phyloP scores from a whole-genome alignment of 768 basidiomycete genomes.

The Lyophyllum decastes region DNA sequence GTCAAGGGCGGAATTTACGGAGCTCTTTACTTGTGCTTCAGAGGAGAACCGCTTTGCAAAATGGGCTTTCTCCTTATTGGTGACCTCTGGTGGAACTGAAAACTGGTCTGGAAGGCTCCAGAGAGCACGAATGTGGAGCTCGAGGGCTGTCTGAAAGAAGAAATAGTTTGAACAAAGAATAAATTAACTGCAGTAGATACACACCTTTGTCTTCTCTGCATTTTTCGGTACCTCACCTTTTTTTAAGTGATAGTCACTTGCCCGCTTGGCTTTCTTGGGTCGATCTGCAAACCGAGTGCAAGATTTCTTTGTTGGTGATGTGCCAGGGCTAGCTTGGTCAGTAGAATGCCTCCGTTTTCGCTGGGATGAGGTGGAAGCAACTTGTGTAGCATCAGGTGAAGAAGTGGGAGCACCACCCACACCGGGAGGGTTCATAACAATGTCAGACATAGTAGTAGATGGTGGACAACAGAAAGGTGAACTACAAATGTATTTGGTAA shows the following conservation, averaged over 20 bases:
- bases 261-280: conserved; percentile 11
- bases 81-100: neutral
- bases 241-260: conserved; percentile 11
- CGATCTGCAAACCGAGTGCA: neutral
- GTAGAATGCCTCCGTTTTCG: neutral
- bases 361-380: neutral
- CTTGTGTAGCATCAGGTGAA: neutral
- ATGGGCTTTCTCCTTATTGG: neutral
- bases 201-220: conserved; percentile 13
- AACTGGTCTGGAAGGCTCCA: neutral
- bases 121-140: neutral
- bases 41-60: neutral
- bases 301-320: conserved; percentile 1
- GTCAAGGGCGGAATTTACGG: conserved; percentile 1
- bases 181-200: neutral
- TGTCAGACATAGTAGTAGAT: neutral
- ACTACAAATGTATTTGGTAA: neutral
- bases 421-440: neutral
- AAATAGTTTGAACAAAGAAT: neutral
- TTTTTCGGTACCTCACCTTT: conserved; percentile 12
- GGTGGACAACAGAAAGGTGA: neutral
- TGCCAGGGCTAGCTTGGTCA: neutral
- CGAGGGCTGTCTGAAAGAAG: neutral
- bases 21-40: neutral
- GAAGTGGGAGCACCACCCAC: neutral